Base-by-base conservation (phyloP, 1,284 basidiomycete species). In the Ceratobasidium theobromae region DNA sequence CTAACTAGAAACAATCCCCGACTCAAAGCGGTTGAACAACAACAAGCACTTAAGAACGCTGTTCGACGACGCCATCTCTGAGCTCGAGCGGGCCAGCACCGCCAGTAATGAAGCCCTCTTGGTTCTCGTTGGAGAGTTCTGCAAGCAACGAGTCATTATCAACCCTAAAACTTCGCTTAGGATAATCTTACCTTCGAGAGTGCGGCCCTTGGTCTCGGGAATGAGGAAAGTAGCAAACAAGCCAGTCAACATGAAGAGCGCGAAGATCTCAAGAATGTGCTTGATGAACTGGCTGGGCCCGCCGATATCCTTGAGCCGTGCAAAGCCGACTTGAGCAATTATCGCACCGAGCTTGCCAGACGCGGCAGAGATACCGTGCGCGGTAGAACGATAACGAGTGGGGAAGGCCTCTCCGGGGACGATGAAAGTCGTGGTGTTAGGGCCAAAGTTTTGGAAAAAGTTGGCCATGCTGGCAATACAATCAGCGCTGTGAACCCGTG, bases 361-460 rank as follows among this genome's bases (percentile, higher is more conserved):
- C 3, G 88, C 91, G 18, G 91, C 92, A 18, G 87, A 88, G 74
- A 95, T 92, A 76, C 91, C 91, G 76, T 93, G 90, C 1, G 84
- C 87, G 4, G 90, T 92, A 0, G 88, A 89, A 54, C 91, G 83
- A 77, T 92, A 92, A 49, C 91, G 86, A 1, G 92, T 94, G 1
- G 92, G 91, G 86, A 93, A 95, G 28, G 81, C 84, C 76, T 95
- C 91, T 65, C 89, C 90, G 6, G 93, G 92, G 35, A 94, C 80
- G 66, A 71, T 74, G 72, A 84, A 94, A 2, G 91, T 94, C 0
- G 90, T 93, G 0, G 85, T 84, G 77, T 93, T 93, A 55, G 91
- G 87, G 0, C 91, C 90, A 62, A 72, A 79, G 74, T 79, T 78
- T 67, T 79, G 77, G 74, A 79, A 78, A 70, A 80, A 78, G 76